phyloP scores from a whole-genome alignment of 1,284 basidiomycete species.

The Rhodotorula sp. region DNA sequence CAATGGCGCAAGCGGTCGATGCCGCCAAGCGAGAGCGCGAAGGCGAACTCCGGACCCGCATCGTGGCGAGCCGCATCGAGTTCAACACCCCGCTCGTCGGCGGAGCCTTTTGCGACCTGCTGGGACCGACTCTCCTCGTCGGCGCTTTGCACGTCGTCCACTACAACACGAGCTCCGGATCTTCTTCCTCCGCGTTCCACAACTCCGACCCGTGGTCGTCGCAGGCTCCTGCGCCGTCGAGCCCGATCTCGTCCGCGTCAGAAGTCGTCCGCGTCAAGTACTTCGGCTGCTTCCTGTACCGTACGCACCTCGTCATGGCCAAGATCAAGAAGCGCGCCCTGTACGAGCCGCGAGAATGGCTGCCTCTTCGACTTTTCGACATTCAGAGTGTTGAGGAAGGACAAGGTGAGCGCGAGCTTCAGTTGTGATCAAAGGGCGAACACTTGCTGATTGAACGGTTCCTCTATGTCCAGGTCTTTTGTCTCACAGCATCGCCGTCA shows the following conservation, averaged over 20 bases:
- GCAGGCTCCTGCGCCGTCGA: not conserved
- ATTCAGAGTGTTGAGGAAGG: slow-evolving; percentile 41
- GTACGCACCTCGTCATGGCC: slow-evolving; percentile 77
- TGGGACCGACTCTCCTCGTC: slow-evolving; percentile 42
- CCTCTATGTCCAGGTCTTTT: slow-evolving; percentile 59
- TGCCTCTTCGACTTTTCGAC: slow-evolving; percentile 58
- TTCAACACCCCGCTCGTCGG: slow-evolving; percentile 31
- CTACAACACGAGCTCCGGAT: not conserved
- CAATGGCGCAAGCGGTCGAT: slow-evolving; percentile 35
- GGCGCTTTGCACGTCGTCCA: slow-evolving; percentile 40
- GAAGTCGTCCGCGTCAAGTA: slow-evolving; percentile 48
- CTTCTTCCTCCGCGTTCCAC: too few relatives aligned
- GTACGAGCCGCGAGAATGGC: slow-evolving; percentile 85
- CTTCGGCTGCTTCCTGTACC: slow-evolving; percentile 71
- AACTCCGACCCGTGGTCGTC: not conserved
- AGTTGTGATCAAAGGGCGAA: not conserved
- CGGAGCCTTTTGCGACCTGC: slow-evolving; percentile 35
- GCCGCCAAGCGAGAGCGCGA: slow-evolving; percentile 38
- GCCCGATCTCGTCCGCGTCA: too few relatives aligned
- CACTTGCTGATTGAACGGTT: slow-evolving; percentile 3
- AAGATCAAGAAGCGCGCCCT: slow-evolving; percentile 73
- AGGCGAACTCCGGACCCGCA: slow-evolving; percentile 39
- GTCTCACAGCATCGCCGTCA: slow-evolving; percentile 74
- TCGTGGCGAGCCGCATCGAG: slow-evolving; percentile 42
- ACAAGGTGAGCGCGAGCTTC: slow-evolving; percentile 35